Base-by-base conservation (phyloP, 2,329 filamentous ascomycete genomes). In the Leptographium flavum region DNA sequence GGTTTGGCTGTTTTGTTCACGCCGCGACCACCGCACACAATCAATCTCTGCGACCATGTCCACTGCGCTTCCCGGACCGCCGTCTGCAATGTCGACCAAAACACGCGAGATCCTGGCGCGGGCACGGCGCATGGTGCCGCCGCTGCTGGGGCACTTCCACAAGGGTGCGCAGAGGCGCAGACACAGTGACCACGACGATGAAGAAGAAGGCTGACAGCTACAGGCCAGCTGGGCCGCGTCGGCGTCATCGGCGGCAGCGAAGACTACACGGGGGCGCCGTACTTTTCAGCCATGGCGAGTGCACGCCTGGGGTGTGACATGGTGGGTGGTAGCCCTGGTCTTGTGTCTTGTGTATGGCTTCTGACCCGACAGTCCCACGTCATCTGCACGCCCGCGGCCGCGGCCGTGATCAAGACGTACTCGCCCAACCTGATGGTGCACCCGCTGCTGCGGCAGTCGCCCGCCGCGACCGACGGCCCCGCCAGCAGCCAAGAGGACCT, bases 381-480 rank as follows among this genome's bases (percentile, higher is more conserved):
- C 50, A 94, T 98, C 58, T 98, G 92, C 69, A 94, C 94, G 49
- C 87, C 85, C 10, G 82, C 76, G 45, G 92, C 92, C 3, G 87
- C 74, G 39, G 72, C 77, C 57, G 88, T 95, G 32, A 94, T 98
- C 66, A 98, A 98, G 69, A 86, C 87, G 4, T 98, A 96, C 68
- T 95, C 88, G 19, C 92, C 92, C 3, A 95, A 96, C 61, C 72
- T 98, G 25, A 98, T 98, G 90, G 92, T 98, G 11, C 92, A 96
- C 62, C 92, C 92, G 1, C 76, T 95, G 53, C 90, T 98, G 78
- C 83, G 87, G 27, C 86, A 92, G 63, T 76, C 78, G 39, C 58
- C 63, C 5, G 22, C 13, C 8, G 39, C 21, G 11, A 47, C 59
- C 5, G 37, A 11, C 27, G 23, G 25, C 11, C 4, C 27, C 11